Conservation (phyloP, 257 asterid genomes). For the Ophiorrhiza pumila region DNA sequence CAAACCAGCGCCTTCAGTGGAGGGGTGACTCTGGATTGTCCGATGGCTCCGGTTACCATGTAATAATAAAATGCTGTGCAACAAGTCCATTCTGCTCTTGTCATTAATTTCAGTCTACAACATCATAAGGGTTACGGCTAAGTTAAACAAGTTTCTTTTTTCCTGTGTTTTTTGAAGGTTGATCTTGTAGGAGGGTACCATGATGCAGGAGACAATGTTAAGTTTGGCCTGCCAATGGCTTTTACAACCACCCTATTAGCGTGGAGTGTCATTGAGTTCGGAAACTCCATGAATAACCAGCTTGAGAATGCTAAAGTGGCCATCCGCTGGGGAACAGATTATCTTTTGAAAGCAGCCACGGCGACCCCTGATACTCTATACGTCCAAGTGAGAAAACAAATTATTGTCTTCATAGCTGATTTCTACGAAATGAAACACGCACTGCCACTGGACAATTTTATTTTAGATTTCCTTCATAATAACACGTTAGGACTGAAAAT, state of each 20-base stretch:
- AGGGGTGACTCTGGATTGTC: constrained; percentile 65
- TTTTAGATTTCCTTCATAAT: too few species aligned
- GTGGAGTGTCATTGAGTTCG: constrained; percentile 83
- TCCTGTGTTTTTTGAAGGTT: constrained; percentile 34
- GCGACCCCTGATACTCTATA: constrained; percentile 56
- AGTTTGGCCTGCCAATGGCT: constrained; percentile 88
- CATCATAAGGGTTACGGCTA: neutral
- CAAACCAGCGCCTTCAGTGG: constrained; percentile 54
- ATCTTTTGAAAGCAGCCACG: constrained; percentile 81
- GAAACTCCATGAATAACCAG: constrained; percentile 48
- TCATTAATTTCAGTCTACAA: neutral
- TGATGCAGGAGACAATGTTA: constrained; percentile 85
- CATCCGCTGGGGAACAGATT: constrained; percentile 74
- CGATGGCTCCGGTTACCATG: constrained; percentile 68
- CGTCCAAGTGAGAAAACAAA: constrained; percentile 44
- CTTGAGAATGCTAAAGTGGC: constrained; percentile 53
- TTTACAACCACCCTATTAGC: constrained; percentile 73
- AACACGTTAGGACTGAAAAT: too few species aligned
- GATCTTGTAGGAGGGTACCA: constrained; percentile 82
- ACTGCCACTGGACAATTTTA: too few species aligned
- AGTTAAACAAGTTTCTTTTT: neutral
- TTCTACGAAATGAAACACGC: too few species aligned
- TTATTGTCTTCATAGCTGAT: neutral
- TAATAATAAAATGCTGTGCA: constrained; percentile 15
- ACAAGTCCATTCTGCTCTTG: neutral